Evolutionary conservation across 2,329 filamentous ascomycete genomes (phyloP).

Genomic region (Sporothrix pseudoabietina): DNA sequence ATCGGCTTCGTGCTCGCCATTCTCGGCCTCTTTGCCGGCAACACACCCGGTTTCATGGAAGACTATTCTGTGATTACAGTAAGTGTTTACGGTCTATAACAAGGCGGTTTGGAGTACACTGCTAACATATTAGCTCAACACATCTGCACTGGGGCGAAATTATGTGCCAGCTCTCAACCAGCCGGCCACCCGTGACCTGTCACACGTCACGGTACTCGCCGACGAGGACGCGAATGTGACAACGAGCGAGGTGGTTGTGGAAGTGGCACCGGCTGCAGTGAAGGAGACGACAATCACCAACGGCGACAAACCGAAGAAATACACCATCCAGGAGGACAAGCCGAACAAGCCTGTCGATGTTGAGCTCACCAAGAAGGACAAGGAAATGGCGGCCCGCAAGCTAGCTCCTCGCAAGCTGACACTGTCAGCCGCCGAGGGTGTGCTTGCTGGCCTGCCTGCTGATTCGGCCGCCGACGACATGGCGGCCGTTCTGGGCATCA

Average conservation of each 20-base stretch:
- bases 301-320: slow-evolving; percentile 7
- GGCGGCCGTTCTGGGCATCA: slow-evolving; percentile 39
- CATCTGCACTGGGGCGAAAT: slow-evolving; percentile 46
- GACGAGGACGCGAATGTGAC: slow-evolving; percentile 27
- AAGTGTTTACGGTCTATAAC: slow-evolving; percentile 31
- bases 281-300: slow-evolving; percentile 28
- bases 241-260: slow-evolving; percentile 23
- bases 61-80: slow-evolving; percentile 47
- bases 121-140: slow-evolving; percentile 43
- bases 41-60: slow-evolving; percentile 44
- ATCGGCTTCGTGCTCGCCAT: slow-evolving; percentile 44
- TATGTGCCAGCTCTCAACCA: slow-evolving; percentile 40
- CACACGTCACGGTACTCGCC: slow-evolving; percentile 32
- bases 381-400: slow-evolving; percentile 7
- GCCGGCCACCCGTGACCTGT: slow-evolving; percentile 36
- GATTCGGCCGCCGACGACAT: slow-evolving; percentile 36
- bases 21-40: slow-evolving; percentile 45
- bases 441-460: slow-evolving; percentile 35
- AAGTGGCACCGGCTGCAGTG: not conserved
- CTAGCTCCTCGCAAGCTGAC: slow-evolving; percentile 31
- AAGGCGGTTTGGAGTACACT: not conserved
- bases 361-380: slow-evolving; percentile 27
- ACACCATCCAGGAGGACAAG: slow-evolving; percentile 32
- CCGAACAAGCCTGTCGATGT: slow-evolving; percentile 35
- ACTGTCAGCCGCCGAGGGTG: slow-evolving; percentile 34